Percentiles rank a stretch among this genome's conserved stretches.
Evolutionary conservation across 2,329 filamentous ascomycete species (phyloP).

Genomic region (Fragosphaeria purpurea): DNA sequence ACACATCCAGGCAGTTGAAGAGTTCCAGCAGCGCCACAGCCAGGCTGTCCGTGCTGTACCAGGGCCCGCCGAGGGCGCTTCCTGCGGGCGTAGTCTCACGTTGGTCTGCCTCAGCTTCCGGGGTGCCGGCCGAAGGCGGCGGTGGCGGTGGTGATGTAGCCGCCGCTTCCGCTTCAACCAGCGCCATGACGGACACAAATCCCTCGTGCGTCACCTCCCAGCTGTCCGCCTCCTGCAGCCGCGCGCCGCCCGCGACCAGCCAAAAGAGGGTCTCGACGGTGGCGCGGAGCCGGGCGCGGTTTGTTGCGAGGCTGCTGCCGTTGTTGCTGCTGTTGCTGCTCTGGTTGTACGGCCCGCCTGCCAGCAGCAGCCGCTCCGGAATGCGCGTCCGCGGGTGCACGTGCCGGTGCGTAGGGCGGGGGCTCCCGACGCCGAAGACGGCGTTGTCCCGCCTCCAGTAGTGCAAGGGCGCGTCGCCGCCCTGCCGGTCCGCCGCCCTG

Average conservation of each 20-base stretch:
- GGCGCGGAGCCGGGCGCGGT: conserved; percentile 5
- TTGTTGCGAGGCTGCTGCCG: not conserved
- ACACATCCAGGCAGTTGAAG: conserved; percentile 8
- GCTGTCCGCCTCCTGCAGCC: conserved; percentile 12
- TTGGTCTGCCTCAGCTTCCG: too few relatives aligned
- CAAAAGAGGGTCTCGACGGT: conserved; percentile 19
- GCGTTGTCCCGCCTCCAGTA: too few relatives aligned
- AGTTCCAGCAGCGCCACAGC: conserved; percentile 5
- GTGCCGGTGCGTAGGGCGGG: conserved; percentile 8
- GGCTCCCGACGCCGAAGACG: not conserved
- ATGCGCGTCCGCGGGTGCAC: conserved; percentile 17
- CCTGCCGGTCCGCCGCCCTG: not conserved
- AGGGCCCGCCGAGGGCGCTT: too few relatives aligned
- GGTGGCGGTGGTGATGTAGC: not conserved
- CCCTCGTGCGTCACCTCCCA: conserved; percentile 19
- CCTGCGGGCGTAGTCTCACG: too few relatives aligned
- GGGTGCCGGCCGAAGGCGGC: not conserved
- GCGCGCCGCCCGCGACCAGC: conserved; percentile 18
- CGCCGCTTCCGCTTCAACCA: too few relatives aligned
- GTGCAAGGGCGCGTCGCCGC: too few relatives aligned
- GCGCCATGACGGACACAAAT: not conserved
- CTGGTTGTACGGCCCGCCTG: conserved; percentile 13
- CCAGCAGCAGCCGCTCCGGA: conserved; percentile 17
- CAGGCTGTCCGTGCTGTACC: conserved; percentile 3
- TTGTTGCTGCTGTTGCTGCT: not conserved